phyloP scores from a whole-genome alignment of 2,329 filamentous ascomycete genomes.

The Penicillium sp. region DNA sequence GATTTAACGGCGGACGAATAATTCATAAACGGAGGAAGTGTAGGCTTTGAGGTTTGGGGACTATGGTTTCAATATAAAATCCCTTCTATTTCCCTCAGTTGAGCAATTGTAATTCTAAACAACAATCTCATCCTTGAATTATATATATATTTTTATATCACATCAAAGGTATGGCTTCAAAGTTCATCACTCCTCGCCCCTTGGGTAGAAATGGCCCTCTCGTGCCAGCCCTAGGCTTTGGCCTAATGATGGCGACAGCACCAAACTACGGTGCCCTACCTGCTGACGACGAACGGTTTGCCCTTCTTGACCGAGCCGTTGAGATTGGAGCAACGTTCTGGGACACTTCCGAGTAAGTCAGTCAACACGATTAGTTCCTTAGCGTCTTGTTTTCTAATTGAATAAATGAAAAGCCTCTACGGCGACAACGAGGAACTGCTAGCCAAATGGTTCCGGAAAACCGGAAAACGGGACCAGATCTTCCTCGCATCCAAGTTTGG shows the following conservation, averaged over 20 bases:
- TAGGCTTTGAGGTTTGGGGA: background rate
- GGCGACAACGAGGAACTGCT: background rate
- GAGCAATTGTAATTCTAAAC: background rate
- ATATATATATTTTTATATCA: too few relatives aligned
- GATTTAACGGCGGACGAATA: background rate
- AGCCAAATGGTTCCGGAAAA: slow-evolving; percentile 3
- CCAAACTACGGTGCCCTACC: slow-evolving; percentile 26
- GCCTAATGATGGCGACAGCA: slow-evolving; percentile 1
- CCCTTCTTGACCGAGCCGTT: slow-evolving; percentile 43
- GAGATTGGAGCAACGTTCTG: slow-evolving; percentile 43
- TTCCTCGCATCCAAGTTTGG: slow-evolving; percentile 55
- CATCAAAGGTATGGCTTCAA: background rate
- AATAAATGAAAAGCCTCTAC: slow-evolving; percentile 18
- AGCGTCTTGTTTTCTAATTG: background rate
- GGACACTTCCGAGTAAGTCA: slow-evolving; percentile 35
- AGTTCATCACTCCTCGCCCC: background rate
- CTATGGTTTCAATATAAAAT: background rate
- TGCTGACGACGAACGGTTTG: slow-evolving; percentile 41
- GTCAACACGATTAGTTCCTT: too few relatives aligned
- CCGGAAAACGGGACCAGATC: slow-evolving; percentile 35
- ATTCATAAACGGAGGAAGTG: background rate
- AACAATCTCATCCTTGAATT: background rate
- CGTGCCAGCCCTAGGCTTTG: slow-evolving; percentile 5
- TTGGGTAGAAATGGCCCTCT: slow-evolving; percentile 3
- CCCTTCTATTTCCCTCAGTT: background rate